phyloP scores from a whole-genome alignment of 306 rosid species.

The Mimosa bimucronata region DNA sequence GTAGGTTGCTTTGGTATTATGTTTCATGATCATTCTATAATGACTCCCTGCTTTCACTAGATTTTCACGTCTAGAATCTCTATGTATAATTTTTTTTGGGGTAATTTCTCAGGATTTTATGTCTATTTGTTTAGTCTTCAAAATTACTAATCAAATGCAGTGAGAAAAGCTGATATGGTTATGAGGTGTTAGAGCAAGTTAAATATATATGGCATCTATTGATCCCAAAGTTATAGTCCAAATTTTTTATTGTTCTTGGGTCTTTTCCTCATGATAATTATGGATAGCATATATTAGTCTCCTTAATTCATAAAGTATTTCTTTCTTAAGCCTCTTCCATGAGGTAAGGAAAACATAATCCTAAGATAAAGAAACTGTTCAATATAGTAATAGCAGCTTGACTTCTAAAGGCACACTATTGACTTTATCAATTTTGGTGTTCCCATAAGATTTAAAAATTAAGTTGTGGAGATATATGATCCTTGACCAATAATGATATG shows the following conservation, averaged over 20 bases:
- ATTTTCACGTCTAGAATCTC: background rate
- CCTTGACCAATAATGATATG: background rate
- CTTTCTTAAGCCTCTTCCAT: background rate
- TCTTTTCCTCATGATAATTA: no score
- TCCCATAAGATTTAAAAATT: no score
- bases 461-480: background rate
- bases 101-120: background rate
- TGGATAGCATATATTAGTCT: background rate
- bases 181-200: background rate
- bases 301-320: background rate
- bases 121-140: slow-evolving; percentile 5
- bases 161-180: background rate
- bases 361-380: slow-evolving; percentile 23
- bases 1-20: no score
- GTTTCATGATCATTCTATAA: slow-evolving; percentile 14
- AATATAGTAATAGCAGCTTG: slow-evolving; percentile 13
- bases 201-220: background rate
- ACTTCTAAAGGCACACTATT: background rate
- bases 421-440: slow-evolving; percentile 24
- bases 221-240: background rate
- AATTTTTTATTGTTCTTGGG: background rate
- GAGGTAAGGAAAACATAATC: slow-evolving; percentile 2
- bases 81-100: background rate
- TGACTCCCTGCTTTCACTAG: slow-evolving; percentile 10
- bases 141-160: slow-evolving; percentile 3